These are phyloP conservation scores for Bryum argenteum DNA, from an alignment of 225 moss, liverwort and hornwort genomes.

Conservation along the genomic window DNA sequence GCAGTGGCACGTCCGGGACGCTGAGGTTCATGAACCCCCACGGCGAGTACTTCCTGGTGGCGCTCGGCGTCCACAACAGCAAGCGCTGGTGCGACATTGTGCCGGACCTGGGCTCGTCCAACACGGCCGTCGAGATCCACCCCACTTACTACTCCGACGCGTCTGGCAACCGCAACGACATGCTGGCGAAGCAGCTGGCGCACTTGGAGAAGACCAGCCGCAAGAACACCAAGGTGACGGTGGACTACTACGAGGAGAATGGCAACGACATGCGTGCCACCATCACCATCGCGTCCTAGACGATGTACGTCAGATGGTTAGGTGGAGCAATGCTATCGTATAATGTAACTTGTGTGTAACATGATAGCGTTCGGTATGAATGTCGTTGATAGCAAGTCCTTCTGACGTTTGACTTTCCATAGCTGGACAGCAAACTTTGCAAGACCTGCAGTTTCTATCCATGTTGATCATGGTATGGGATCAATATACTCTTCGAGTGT, in stretches of 20 bases:
- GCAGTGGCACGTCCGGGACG: slow-evolving; percentile 20
- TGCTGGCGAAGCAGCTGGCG: neutral
- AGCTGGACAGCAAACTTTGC: no score
- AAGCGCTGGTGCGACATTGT: slow-evolving; percentile 22
- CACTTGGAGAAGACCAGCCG: neutral
- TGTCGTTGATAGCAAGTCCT: no score
- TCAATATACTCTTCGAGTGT: no score
- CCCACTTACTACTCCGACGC: neutral
- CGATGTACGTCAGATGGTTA: no score
- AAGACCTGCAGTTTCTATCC: no score
- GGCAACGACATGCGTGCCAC: neutral
- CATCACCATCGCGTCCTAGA: slow-evolving; percentile 16
- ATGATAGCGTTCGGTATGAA: no score
- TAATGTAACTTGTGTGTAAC: no score
- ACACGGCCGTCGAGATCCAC: slow-evolving; percentile 1
- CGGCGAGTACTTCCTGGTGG: slow-evolving; percentile 11
- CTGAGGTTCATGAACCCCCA: neutral
- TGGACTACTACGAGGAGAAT: slow-evolving; percentile 11
- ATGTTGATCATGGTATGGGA: no score
- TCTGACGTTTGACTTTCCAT: no score
- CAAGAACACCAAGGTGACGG: neutral
- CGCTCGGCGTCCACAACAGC: slow-evolving; percentile 10
- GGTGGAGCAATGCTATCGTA: no score
- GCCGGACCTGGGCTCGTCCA: neutral
- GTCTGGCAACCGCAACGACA: neutral